A percentile compares a stretch with the other conserved stretches of the same genome.
These are phyloP conservation scores for Boletus subcaerulescens DNA, from an alignment of 768 basidiomycete genomes.

Conservation along the genomic window DNA sequence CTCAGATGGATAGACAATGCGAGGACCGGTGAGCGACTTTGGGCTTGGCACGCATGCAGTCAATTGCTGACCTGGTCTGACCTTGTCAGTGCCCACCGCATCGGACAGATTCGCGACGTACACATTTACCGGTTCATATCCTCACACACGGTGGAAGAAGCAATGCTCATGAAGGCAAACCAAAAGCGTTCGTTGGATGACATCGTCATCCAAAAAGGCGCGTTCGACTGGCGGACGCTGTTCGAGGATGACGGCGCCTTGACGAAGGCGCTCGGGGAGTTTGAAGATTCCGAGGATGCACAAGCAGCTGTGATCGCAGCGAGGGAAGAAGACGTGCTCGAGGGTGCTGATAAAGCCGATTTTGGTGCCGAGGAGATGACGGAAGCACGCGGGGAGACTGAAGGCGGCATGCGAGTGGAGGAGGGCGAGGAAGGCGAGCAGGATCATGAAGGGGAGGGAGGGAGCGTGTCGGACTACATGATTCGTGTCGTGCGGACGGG, in stretches of 20 bases:
- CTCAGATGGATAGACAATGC: conserved; percentile 97
- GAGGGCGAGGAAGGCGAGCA: conserved; percentile 40
- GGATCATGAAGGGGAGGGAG: conserved; percentile 50
- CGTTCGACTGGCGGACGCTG: conserved; percentile 90
- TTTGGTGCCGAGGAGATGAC: conserved; percentile 52
- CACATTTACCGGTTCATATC: conserved; percentile 96
- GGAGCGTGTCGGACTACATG: conserved; percentile 85
- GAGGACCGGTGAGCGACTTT: conserved; percentile 70
- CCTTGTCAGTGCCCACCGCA: conserved; percentile 81
- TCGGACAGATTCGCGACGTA: conserved; percentile 94
- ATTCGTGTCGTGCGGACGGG: conserved; percentile 60
- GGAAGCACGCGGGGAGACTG: conserved; percentile 28
- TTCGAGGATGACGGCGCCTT: conserved; percentile 63
- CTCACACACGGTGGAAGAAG: conserved; percentile 89
- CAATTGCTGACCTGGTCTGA: not conserved
- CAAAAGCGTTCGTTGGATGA: conserved; percentile 92
- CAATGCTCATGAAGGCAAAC: conserved; percentile 95
- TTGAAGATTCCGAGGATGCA: conserved; percentile 86
- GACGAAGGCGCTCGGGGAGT: conserved; percentile 74
- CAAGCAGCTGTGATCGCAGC: conserved; percentile 77
- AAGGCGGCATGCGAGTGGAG: conserved; percentile 27
- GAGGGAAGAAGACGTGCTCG: conserved; percentile 65
- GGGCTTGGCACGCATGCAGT: not conserved
- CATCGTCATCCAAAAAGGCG: conserved; percentile 89
- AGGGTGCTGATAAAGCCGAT: conserved; percentile 79